Conservation (phyloP, 2,329 filamentous ascomycete species). For the Cryoendolithus antarcticus region DNA sequence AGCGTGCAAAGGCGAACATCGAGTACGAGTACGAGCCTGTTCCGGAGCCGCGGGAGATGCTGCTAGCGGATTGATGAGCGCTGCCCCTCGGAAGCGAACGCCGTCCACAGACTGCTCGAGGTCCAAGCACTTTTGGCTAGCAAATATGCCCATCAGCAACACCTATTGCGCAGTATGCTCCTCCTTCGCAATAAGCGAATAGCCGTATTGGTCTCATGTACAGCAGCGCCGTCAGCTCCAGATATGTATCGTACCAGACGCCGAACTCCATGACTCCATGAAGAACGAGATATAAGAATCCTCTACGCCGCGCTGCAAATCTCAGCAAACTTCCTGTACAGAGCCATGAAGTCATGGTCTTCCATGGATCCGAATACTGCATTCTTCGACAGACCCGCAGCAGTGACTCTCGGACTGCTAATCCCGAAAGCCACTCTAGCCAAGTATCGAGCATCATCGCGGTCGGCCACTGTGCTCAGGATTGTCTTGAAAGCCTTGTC, state of each 20-base stretch:
- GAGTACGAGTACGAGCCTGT: slow-evolving; percentile 65
- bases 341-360: slow-evolving; percentile 39
- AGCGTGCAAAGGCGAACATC: slow-evolving; percentile 55
- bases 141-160: too few species aligned
- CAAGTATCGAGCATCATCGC: slow-evolving; percentile 48
- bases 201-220: too few species aligned
- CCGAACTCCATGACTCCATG: too few species aligned
- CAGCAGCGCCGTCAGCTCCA: too few species aligned
- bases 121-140: too few species aligned
- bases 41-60: slow-evolving; percentile 35
- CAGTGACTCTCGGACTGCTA: slow-evolving; percentile 41
- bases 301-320: not conserved
- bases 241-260: too few species aligned
- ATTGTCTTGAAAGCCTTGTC: slow-evolving; percentile 30
- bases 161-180: too few species aligned
- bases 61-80: slow-evolving; percentile 13
- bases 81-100: too few species aligned
- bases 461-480: slow-evolving; percentile 31
- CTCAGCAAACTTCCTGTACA: not conserved
- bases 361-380: slow-evolving; percentile 41
- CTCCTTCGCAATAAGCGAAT: too few species aligned
- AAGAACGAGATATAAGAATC: too few species aligned
- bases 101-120: too few species aligned
- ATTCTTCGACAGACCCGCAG: slow-evolving; percentile 35
- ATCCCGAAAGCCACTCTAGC: slow-evolving; percentile 52